Evolutionary conservation across 2,329 filamentous ascomycete genomes (phyloP).

Genomic region (Rhexocercosporidium sp.): DNA sequence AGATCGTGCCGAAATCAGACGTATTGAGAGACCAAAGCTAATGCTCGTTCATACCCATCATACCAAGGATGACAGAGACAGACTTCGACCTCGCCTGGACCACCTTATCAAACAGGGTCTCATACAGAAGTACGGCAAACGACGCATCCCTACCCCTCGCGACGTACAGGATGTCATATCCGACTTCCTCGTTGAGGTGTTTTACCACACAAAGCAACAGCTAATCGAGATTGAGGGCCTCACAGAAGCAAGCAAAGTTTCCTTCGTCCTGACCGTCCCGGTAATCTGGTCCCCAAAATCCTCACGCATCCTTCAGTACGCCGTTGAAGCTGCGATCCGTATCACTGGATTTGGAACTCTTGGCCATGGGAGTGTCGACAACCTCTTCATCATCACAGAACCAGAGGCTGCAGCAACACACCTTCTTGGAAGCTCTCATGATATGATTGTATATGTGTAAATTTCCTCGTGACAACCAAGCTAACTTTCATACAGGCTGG

Average conservation of each 20-base stretch:
- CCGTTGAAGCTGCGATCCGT: background rate
- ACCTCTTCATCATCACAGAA: conserved; percentile 41
- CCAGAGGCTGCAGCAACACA: conserved; percentile 40
- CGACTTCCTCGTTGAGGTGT: background rate
- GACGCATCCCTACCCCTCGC: too few species aligned
- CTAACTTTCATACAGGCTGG: conserved; percentile 25
- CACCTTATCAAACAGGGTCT: background rate
- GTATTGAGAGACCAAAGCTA: background rate
- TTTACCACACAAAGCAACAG: background rate
- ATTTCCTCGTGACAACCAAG: conserved; percentile 32
- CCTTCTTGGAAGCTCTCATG: conserved; percentile 24
- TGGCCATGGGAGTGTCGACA: conserved; percentile 29
- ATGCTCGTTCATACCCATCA: background rate
- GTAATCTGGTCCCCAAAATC: background rate
- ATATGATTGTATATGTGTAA: conserved; percentile 28
- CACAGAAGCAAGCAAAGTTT: background rate
- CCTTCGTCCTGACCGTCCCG: background rate
- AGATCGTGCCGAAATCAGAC: conserved; percentile 17
- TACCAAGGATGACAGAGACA: background rate
- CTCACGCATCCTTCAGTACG: background rate
- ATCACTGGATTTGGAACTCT: conserved; percentile 17
- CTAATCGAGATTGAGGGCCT: background rate
- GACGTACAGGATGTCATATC: background rate
- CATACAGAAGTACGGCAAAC: too few species aligned
- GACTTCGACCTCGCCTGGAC: background rate